Conservation (phyloP, 2,329 filamentous ascomycete species). For the Ophiostoma ips region DNA sequence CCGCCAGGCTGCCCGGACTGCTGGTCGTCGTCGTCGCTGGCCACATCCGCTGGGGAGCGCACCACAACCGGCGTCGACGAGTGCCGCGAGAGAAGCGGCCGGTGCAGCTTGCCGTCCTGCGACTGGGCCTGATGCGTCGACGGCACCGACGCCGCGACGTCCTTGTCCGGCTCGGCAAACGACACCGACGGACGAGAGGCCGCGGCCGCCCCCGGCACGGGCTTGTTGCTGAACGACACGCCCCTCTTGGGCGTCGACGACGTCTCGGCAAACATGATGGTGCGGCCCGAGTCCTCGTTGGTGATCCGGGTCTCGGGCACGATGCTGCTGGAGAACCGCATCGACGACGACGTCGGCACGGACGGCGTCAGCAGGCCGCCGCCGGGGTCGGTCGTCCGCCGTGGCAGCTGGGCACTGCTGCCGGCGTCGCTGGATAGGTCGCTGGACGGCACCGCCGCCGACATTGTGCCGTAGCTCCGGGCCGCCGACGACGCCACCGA, state of each 20-base stretch:
- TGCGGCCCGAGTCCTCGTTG: constrained; percentile 48
- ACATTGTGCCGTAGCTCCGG: constrained; percentile 16
- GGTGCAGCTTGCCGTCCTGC: constrained; percentile 24
- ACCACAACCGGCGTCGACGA: constrained; percentile 6
- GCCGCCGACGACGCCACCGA: constrained; percentile 5
- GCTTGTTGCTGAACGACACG: constrained; percentile 30
- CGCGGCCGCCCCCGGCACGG: constrained; percentile 14
- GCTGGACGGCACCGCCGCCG: neutral
- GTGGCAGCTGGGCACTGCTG: neutral
- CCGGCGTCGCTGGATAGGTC: neutral
- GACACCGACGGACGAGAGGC: constrained; percentile 30
- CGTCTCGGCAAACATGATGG: constrained; percentile 58
- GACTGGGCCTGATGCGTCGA: constrained; percentile 18
- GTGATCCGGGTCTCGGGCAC: constrained; percentile 57
- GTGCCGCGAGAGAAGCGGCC: constrained; percentile 8
- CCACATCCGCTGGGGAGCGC: neutral
- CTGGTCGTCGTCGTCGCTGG: neutral
- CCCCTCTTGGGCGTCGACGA: constrained; percentile 22
- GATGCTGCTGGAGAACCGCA: constrained; percentile 58
- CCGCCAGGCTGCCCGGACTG: neutral
- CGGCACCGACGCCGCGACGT: neutral
- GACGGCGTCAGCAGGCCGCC: neutral
- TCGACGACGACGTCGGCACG: constrained; percentile 21
- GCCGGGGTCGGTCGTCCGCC: neutral
- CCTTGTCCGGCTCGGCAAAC: constrained; percentile 35